Conservation (phyloP, 163 green algal species). For the Chlamydomonas reinhardtii region DNA sequence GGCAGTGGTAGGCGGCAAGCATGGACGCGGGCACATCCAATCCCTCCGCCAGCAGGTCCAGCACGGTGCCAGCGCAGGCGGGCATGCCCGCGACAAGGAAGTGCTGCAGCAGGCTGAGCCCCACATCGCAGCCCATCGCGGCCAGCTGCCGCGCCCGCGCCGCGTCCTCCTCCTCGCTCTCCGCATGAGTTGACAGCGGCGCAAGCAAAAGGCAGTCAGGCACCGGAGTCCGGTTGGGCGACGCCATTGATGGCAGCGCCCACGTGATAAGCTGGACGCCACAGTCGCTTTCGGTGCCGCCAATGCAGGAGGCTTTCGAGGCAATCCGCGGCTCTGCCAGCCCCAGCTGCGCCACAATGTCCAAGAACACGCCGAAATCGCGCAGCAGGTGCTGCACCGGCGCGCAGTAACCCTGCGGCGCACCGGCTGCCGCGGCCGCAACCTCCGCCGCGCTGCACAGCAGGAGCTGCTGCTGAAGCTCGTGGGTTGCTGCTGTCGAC, state of each 20-base stretch:
- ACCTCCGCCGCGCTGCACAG: not conserved
- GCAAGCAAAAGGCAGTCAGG: not conserved
- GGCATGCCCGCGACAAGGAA: slow-evolving; percentile 6
- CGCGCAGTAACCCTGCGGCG: not conserved
- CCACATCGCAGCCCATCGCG: not conserved
- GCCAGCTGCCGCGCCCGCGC: not conserved
- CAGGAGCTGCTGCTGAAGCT: slow-evolving; percentile 15
- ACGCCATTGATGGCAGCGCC: not conserved
- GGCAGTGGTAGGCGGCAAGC: not conserved
- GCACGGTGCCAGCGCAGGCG: slow-evolving; percentile 11
- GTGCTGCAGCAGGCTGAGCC: slow-evolving; percentile 14
- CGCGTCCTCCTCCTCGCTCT: no score
- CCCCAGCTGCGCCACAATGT: not conserved
- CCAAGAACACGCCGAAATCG: slow-evolving; percentile 33
- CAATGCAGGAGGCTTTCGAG: no score
- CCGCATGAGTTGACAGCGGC: no score
- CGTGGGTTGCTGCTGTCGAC: not conserved
- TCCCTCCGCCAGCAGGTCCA: slow-evolving; percentile 1
- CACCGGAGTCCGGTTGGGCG: not conserved
- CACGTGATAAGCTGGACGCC: not conserved
- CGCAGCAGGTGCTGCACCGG: not conserved
- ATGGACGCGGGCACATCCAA: slow-evolving; percentile 1
- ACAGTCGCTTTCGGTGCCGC: no score
- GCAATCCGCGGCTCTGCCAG: no score
- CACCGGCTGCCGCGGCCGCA: not conserved